phyloP scores from a whole-genome alignment of 768 basidiomycete species.

The Leccinum barrowsii region DNA sequence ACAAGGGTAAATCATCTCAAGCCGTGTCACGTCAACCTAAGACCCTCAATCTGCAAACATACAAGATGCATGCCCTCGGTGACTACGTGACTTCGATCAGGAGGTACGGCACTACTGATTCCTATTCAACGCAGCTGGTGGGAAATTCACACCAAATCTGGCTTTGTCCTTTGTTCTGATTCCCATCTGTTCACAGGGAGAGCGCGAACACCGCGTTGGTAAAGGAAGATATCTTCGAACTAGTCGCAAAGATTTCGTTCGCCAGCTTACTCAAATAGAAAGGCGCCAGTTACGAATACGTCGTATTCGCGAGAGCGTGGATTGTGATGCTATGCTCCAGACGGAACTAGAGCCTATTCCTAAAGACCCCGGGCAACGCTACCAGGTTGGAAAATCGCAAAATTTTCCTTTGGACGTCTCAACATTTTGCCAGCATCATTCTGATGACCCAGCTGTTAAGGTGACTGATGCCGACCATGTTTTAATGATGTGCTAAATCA shows the following conservation, averaged over 20 bases:
- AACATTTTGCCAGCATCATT: neutral
- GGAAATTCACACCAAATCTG: neutral
- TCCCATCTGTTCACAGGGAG: neutral
- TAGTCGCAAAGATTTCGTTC: no score
- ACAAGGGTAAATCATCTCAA: neutral
- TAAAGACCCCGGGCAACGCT: neutral
- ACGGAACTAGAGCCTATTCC: neutral
- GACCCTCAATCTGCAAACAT: no score
- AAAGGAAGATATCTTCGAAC: neutral
- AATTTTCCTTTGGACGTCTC: neutral
- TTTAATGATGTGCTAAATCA: neutral
- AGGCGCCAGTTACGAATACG: neutral
- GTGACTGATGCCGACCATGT: neutral
- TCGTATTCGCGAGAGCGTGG: neutral
- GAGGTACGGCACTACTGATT: neutral
- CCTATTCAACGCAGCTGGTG: neutral
- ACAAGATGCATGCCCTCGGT: neutral
- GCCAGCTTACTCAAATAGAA: no score
- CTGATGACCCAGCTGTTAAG: neutral
- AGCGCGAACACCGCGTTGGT: neutral
- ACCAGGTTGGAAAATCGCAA: neutral
- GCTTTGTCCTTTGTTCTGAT: neutral
- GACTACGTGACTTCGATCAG: neutral
- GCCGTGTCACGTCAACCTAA: neutral
- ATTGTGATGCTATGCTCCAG: neutral